phyloP scores from a whole-genome alignment of 2,329 filamentous ascomycete genomes.

The Cyclaneusma minus region DNA sequence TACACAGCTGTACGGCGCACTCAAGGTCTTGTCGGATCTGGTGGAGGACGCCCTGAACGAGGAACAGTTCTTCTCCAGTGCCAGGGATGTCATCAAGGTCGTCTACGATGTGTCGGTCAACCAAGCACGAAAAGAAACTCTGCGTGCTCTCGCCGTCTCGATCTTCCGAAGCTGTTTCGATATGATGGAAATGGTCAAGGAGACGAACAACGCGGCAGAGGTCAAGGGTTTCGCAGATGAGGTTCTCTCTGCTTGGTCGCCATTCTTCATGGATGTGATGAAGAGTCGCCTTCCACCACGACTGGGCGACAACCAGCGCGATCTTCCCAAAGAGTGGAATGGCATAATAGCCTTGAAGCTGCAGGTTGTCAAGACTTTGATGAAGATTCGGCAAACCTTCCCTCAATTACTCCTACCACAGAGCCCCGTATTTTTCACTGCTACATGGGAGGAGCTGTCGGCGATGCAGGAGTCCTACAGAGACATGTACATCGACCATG shows the following conservation, averaged over 20 bases:
- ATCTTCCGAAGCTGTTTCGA: slow-evolving; percentile 90
- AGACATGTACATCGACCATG: slow-evolving; percentile 71
- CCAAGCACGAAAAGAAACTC: slow-evolving; percentile 53
- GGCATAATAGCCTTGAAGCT: slow-evolving; percentile 76
- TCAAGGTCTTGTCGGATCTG: slow-evolving; percentile 76
- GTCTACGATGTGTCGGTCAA: slow-evolving; percentile 73
- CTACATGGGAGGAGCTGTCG: slow-evolving; percentile 78
- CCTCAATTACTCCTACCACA: slow-evolving; percentile 68
- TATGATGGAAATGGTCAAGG: slow-evolving; percentile 90
- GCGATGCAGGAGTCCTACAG: slow-evolving; percentile 59
- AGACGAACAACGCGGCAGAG: slow-evolving; percentile 76
- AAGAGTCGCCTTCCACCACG: slow-evolving; percentile 54
- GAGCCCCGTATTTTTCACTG: slow-evolving; percentile 67
- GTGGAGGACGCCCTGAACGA: slow-evolving; percentile 90
- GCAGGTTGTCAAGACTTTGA: slow-evolving; percentile 84
- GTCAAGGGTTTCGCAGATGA: slow-evolving; percentile 86
- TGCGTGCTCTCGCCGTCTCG: slow-evolving; percentile 74
- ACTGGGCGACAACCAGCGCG: slow-evolving; percentile 29
- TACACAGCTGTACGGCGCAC: slow-evolving; percentile 70
- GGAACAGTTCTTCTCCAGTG: slow-evolving; percentile 86
- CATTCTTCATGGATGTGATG: slow-evolving; percentile 71
- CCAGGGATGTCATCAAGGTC: slow-evolving; percentile 68
- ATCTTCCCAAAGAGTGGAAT: slow-evolving; percentile 52
- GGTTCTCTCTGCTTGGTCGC: slow-evolving; percentile 68
- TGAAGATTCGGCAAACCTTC: slow-evolving; percentile 78